phyloP scores from a whole-genome alignment of 2,329 filamentous ascomycete genomes.

The Ceratocystis albifundus region DNA sequence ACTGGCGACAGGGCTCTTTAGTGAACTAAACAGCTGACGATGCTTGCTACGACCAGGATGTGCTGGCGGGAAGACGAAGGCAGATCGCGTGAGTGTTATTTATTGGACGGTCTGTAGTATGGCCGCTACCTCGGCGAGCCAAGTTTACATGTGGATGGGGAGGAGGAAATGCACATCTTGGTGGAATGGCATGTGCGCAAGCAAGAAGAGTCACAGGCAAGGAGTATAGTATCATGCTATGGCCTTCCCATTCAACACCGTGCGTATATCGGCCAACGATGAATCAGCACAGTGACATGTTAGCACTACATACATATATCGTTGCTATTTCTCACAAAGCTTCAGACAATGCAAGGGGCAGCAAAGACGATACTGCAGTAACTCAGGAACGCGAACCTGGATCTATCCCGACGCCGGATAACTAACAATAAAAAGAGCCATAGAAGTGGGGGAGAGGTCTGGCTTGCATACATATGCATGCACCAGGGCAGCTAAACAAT shows the following conservation, averaged over 20 bases:
- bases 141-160: not conserved
- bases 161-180: not conserved
- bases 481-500: slow-evolving; percentile 1
- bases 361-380: slow-evolving; percentile 7
- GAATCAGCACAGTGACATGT: not conserved
- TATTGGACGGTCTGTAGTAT: not conserved
- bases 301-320: not conserved
- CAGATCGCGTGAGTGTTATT: not conserved
- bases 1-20: not conserved
- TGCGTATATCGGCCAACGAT: not conserved
- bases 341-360: slow-evolving; percentile 13
- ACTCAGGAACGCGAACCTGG: slow-evolving; percentile 9
- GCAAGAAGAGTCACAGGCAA: not conserved
- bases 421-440: not conserved
- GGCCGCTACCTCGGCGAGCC: not conserved
- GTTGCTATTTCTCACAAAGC: not conserved
- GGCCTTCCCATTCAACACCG: not conserved
- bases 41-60: not conserved
- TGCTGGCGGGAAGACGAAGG: not conserved
- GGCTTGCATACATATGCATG: slow-evolving; percentile 12
- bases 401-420: not conserved
- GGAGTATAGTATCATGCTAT: not conserved
- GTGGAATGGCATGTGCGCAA: slow-evolving; percentile 10
- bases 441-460: not conserved
- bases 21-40: not conserved